These are phyloP conservation scores for Dioscorea alata DNA, from an alignment of 106 monocot genomes.

Conservation along the genomic window DNA sequence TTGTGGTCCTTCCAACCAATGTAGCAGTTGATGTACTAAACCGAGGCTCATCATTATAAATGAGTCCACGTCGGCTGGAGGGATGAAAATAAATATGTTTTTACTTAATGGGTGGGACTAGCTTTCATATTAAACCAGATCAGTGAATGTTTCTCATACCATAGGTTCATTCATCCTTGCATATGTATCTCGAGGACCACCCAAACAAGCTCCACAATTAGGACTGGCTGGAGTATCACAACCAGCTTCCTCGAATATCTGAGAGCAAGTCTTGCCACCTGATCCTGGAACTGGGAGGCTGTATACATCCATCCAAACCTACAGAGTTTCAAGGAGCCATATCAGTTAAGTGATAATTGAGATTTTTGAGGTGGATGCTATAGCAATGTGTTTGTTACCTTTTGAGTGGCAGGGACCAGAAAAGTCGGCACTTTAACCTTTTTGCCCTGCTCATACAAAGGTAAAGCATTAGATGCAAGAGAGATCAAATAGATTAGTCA, in stretches of 20 bases:
- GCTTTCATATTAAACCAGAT: too few relatives aligned
- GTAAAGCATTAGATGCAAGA: too few relatives aligned
- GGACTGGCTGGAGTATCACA: slow-evolving; percentile 78
- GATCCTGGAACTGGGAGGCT: slow-evolving; percentile 71
- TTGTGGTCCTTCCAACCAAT: too few relatives aligned
- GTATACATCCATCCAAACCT: slow-evolving; percentile 91
- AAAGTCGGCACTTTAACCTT: slow-evolving; percentile 82
- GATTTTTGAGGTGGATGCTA: background rate
- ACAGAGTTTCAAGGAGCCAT: background rate
- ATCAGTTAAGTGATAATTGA: too few relatives aligned
- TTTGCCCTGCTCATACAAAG: slow-evolving; percentile 29
- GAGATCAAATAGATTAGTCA: too few relatives aligned
- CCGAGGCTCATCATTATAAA: too few relatives aligned
- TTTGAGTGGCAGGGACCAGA: slow-evolving; percentile 84
- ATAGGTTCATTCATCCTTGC: slow-evolving; percentile 71
- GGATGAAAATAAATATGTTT: too few relatives aligned
- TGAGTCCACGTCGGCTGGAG: too few relatives aligned
- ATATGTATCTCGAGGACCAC: slow-evolving; percentile 80
- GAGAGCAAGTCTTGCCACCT: slow-evolving; percentile 89
- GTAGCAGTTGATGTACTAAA: too few relatives aligned
- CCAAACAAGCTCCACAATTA: slow-evolving; percentile 87
- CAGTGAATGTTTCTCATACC: slow-evolving; percentile 20
- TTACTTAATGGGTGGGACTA: too few relatives aligned
- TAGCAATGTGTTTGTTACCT: slow-evolving; percentile 33
- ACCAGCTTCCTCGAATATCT: slow-evolving; percentile 92